Base-by-base conservation (phyloP, 129 eudicot species). In the Artemisia annua region DNA sequence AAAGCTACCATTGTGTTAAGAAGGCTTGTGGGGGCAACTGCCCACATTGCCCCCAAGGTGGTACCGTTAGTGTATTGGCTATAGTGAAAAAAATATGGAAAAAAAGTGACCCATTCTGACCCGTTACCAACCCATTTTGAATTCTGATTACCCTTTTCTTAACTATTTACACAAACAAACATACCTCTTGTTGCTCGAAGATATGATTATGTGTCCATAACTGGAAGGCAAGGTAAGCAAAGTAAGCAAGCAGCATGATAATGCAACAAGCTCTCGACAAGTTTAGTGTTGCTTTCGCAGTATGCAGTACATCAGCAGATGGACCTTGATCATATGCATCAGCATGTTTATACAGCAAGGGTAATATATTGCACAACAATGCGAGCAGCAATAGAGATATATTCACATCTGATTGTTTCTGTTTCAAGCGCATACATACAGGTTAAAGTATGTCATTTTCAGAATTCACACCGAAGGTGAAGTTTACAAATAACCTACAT, bases 321-420 rank as follows among this genome's bases (percentile, higher is more conserved):
- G 60, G 48, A 58, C 18, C 32, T 22, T 71, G 76, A 60, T 46
- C 69, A 49, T 49, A 77, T 5, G 69, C 17, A 17, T 68, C 70
- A 70, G 85, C 83, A 15, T 65, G 69, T 11, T 77, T 79, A 55
- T 84, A 90, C 79, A 90, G 73, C 86, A 93, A 77, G 0, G 98
- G 97, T 24, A 86, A 70, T 19, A 81, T 51, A 22, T 89, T 90
- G 78, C 97, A 93, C 8, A 93, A 48, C 73, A 93, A 81, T 30
- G 90, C 90, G 83, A 93, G 20, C 59, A 93, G 61, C 82, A 93
- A 71, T 12, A 93, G 82, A 20, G 74, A 28, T 44, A 86, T 58
- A 74, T 93, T 93, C 66, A 93, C 96, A 75, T 93, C 96, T 2
- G 92, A 90, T 82, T 89, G 96, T 83, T 83, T 90, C 98, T 93